phyloP scores from a whole-genome alignment of 495 filamentous ascomycete genomes.

The Talaromyces ruber region DNA sequence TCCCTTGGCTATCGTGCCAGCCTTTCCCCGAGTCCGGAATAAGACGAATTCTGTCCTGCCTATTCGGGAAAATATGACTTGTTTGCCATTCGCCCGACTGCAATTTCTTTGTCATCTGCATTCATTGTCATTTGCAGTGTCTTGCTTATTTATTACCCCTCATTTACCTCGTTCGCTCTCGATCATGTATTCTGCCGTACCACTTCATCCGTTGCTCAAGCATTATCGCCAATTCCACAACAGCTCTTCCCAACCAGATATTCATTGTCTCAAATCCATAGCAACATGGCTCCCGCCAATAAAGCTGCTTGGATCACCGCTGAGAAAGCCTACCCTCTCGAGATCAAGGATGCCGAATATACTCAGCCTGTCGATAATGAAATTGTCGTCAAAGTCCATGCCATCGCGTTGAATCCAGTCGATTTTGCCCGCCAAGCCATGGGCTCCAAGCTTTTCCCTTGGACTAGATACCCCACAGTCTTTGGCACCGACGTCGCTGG shows the following conservation, averaged over 20 bases:
- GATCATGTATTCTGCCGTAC: neutral
- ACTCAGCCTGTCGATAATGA: constrained; percentile 20
- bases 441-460: neutral
- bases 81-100: neutral
- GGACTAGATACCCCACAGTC: constrained; percentile 14
- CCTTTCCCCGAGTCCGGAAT: neutral
- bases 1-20: neutral
- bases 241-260: neutral
- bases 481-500: constrained; percentile 36
- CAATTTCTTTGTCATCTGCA: neutral
- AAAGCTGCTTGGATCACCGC: constrained; percentile 27
- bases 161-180: neutral
- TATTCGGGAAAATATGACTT: neutral
- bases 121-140: neutral
- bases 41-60: neutral
- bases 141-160: neutral
- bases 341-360: constrained; percentile 23
- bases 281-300: constrained; percentile 14
- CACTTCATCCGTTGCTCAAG: neutral
- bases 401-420: constrained; percentile 37
- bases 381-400: constrained; percentile 27
- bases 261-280: neutral
- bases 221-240: neutral
- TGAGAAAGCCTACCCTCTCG: constrained; percentile 18
- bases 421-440: constrained; percentile 21